Evolutionary conservation across 2,329 filamentous ascomycete species (phyloP).

Genomic region (Cladobotryum mycophilum): DNA sequence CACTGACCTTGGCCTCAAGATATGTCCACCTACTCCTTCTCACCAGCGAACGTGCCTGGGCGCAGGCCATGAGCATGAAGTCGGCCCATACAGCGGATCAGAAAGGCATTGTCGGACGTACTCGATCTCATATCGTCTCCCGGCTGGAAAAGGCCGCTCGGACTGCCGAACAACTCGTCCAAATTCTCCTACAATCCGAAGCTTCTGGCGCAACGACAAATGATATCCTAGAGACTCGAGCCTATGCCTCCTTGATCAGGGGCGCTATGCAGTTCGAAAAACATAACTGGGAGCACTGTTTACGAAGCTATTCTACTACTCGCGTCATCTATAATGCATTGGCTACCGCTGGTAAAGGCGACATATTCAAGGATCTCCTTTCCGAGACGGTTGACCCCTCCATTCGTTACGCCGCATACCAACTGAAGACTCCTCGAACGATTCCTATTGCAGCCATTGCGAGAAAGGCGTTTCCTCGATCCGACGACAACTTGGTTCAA

Average conservation of each 20-base stretch:
- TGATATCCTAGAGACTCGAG: conserved; percentile 78
- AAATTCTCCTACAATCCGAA: conserved; percentile 56
- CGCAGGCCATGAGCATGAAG: conserved; percentile 93
- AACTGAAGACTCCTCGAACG: conserved; percentile 80
- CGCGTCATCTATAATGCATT: conserved; percentile 79
- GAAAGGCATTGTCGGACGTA: conserved; percentile 70
- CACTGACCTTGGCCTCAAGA: conserved; percentile 36
- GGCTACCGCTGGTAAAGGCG: conserved; percentile 52
- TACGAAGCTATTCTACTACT: conserved; percentile 68
- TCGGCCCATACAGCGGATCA: conserved; percentile 71
- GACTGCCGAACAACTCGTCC: conserved; percentile 61
- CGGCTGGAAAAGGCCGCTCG: conserved; percentile 73
- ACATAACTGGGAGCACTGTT: conserved; percentile 73
- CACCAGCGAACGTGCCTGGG: conserved; percentile 86
- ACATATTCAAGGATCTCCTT: conserved; percentile 80
- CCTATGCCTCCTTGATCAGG: conserved; percentile 70
- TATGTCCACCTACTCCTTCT: conserved; percentile 75
- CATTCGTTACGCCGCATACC: conserved; percentile 90
- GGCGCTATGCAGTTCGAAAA: conserved; percentile 83
- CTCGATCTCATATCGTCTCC: conserved; percentile 83
- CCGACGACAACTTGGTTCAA: conserved; percentile 54
- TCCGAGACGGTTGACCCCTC: conserved; percentile 85
- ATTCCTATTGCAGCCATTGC: conserved; percentile 74
- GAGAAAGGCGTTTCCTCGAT: conserved; percentile 67
- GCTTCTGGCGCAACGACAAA: conserved; percentile 59